These are phyloP conservation scores for Apiospora phragmitis DNA, from an alignment of 2,329 filamentous ascomycete genomes.

Conservation along the genomic window DNA sequence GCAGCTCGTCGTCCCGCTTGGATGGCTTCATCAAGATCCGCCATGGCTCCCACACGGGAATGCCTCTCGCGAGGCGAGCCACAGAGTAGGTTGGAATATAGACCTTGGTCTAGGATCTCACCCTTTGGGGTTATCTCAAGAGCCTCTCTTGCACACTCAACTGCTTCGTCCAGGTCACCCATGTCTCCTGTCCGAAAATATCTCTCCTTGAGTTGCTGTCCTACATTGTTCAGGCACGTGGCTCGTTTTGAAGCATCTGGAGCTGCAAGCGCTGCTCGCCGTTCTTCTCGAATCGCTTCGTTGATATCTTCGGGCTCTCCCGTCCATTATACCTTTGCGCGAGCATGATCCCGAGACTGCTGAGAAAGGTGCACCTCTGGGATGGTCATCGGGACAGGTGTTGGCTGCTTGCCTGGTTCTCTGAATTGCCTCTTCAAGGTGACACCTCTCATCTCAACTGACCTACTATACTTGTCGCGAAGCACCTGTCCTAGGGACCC, in stretches of 20 bases:
- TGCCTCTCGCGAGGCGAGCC: background rate
- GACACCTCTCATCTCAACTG: too few relatives aligned
- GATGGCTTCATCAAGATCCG: background rate
- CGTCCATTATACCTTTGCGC: background rate
- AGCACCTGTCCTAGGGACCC: too few relatives aligned
- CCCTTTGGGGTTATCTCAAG: background rate
- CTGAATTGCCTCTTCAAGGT: conserved; percentile 10
- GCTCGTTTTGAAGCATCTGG: background rate
- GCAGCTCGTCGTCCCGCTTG: background rate
- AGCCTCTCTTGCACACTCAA: background rate
- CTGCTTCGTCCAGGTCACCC: background rate
- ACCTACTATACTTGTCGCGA: too few relatives aligned
- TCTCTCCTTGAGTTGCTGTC: background rate
- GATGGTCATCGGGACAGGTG: background rate
- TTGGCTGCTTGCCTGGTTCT: background rate
- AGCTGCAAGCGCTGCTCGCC: background rate
- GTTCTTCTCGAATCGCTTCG: background rate
- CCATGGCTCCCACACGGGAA: background rate
- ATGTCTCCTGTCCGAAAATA: background rate
- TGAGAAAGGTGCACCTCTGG: background rate
- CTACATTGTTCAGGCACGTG: background rate
- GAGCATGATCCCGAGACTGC: background rate
- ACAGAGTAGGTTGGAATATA: background rate
- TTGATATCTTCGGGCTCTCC: background rate
- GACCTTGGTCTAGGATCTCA: background rate